Base-by-base conservation (phyloP, 73 alveolate genomes). In the Paramecium biaurelia region DNA sequence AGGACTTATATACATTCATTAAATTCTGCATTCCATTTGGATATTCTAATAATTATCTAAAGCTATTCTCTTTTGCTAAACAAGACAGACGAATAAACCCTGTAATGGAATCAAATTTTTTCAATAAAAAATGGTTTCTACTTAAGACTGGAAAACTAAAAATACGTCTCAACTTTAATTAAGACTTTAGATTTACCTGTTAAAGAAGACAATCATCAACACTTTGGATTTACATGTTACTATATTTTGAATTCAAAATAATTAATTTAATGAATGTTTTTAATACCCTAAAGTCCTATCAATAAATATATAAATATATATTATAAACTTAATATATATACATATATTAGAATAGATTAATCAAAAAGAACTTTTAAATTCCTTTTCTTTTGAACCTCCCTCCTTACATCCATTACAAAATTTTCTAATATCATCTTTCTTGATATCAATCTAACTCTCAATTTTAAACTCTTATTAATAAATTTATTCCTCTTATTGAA, bases 51-150 rank as follows among this genome's bases (percentile, higher is more conserved):
- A 74, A 74, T 18, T 74, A 37, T 20, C 87, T 4, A 28, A 74
- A 28, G 58, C 87, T 74, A 74, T 74, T 74, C 67, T 74, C 87
- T 41, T 41, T 74, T 18, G 58, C 87, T 11, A 74, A 41, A 4
- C 87, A 74, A 21, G 37, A 37, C 9, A 74, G 34, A 21, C 59
- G 56, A 28, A 74, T 37, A 5, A 15, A 34, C 20, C 57, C 57
- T 14, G 37, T 34, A 5, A 20, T 12, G 21, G 57, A 23, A 74
- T 74, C 87, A 41, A 74, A 74, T 74, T 35, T 74, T 37, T 74
- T 74, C 87, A 74, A 74, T 37, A 74, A 68, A 41, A 74, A 74
- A 74, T 74, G 18, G 59, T 74, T 74, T 41, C 59, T 74, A 20
- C 68, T 37, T 74, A 74, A 41, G 28, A 74, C 67, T 12, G 57